These are phyloP conservation scores for Globisporangium mamillatum DNA, from an alignment of 352 stramenopile species.

Conservation along the genomic window DNA sequence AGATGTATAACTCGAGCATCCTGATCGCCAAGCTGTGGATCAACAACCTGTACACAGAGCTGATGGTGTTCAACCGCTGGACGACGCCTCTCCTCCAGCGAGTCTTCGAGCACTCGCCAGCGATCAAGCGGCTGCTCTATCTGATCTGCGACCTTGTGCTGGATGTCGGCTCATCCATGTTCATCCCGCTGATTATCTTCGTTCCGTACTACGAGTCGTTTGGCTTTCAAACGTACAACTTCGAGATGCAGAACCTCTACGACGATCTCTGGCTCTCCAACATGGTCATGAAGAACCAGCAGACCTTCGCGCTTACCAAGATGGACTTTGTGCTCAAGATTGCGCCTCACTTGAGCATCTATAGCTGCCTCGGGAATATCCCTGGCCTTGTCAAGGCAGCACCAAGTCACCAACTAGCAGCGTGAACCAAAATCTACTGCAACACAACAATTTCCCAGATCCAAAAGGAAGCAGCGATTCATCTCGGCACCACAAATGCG, in stretches of 20 bases:
- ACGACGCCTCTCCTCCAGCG: slow-evolving; percentile 11
- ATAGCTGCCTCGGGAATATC: slow-evolving; percentile 15
- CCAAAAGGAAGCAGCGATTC: not conserved
- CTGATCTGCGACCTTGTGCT: slow-evolving; percentile 6
- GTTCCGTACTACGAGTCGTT: slow-evolving; percentile 6
- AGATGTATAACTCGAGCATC: slow-evolving; percentile 42
- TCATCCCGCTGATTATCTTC: slow-evolving; percentile 16
- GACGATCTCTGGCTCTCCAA: slow-evolving; percentile 19
- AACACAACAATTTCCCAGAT: not conserved
- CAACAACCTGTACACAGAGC: slow-evolving; percentile 38
- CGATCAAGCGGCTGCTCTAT: slow-evolving; percentile 13
- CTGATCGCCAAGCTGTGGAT: slow-evolving; percentile 44
- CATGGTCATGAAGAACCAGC: slow-evolving; percentile 16
- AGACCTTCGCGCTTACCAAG: slow-evolving; percentile 12
- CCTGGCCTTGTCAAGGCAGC: slow-evolving; percentile 9
- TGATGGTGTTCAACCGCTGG: slow-evolving; percentile 26
- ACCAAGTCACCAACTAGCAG: not conserved
- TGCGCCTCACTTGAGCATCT: slow-evolving; percentile 16
- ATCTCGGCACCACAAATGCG: too few species aligned
- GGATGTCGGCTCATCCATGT: slow-evolving; percentile 7
- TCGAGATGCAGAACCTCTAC: slow-evolving; percentile 11
- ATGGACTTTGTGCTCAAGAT: slow-evolving; percentile 20
- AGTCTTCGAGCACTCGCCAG: slow-evolving; percentile 2
- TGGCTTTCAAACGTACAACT: slow-evolving; percentile 2
- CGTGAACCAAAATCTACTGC: not conserved